phyloP scores from a whole-genome alignment of 768 basidiomycete species.

The Suillus placidus region DNA sequence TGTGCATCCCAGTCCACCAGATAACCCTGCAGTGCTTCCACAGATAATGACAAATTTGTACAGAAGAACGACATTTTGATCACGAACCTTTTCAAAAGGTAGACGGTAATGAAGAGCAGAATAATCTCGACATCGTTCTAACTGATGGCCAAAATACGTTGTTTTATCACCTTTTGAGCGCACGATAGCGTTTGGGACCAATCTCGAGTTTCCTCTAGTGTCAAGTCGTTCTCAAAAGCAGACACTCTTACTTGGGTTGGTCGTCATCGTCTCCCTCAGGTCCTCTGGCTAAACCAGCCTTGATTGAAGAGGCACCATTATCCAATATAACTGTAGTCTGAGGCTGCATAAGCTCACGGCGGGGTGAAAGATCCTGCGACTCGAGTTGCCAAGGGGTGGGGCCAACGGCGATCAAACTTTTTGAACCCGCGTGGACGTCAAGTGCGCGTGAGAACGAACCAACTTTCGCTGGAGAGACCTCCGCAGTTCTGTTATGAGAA shows the following conservation, averaged over 20 bases:
- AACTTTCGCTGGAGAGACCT: background rate
- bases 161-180: conserved; percentile 82
- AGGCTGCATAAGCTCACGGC: background rate
- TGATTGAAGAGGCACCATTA: conserved; percentile 86
- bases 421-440: background rate
- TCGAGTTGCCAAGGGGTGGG: background rate
- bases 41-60: conserved; percentile 14
- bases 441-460: background rate
- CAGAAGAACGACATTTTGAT: conserved; percentile 4
- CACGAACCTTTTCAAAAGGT: conserved; percentile 82
- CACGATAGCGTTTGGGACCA: conserved; percentile 80
- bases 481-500: background rate
- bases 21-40: conserved; percentile 66
- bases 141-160: conserved; percentile 86
- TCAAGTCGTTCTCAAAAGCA: conserved; percentile 9
- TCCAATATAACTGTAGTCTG: conserved; percentile 69
- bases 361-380: background rate
- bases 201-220: conserved; percentile 39
- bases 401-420: conserved; percentile 4
- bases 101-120: conserved; percentile 81
- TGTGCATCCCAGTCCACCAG: conserved; percentile 95
- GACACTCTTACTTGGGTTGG: conserved; percentile 25
- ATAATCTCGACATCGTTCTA: conserved; percentile 75
- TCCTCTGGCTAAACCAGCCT: conserved; percentile 58
- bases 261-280: conserved; percentile 27